A percentile compares a stretch with the other conserved stretches of the same genome.
Conservation (phyloP, 1,284 basidiomycete species). For the Trametes hirsuta region DNA sequence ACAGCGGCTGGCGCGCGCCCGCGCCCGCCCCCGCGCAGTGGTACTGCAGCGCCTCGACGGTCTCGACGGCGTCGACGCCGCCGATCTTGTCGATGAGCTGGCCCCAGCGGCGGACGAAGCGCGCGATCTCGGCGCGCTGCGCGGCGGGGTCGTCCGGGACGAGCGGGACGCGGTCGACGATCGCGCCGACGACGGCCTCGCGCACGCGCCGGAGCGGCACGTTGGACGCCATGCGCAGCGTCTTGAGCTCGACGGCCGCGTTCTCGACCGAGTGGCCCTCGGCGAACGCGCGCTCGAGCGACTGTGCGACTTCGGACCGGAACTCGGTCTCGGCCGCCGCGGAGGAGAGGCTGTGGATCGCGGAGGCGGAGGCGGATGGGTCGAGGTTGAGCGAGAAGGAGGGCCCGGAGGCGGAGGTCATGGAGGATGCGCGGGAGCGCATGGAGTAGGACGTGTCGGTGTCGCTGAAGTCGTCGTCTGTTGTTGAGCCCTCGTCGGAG, state of each 20-base stretch:
- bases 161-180: conserved; percentile 69
- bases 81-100: conserved; percentile 73
- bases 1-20: conserved; percentile 56
- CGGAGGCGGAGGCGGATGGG: conserved; percentile 33
- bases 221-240: conserved; percentile 92
- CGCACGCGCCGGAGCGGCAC: conserved; percentile 80
- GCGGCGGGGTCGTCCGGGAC: conserved; percentile 52
- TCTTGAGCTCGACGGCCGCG: conserved; percentile 91
- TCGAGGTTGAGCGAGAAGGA: conserved; percentile 45
- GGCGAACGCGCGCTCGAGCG: conserved; percentile 87
- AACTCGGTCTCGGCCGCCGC: conserved; percentile 72
- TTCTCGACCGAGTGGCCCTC: conserved; percentile 92
- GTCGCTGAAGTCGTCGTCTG: conserved; percentile 40
- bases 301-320: conserved; percentile 74
- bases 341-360: conserved; percentile 35
- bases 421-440: conserved; percentile 39
- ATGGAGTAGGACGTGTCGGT: conserved; percentile 38
- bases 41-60: conserved; percentile 68
- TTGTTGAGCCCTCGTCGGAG: conserved; percentile 60
- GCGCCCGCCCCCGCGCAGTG: conserved; percentile 67
- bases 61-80: conserved; percentile 76
- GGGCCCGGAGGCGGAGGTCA: conserved; percentile 44
- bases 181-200: conserved; percentile 74
- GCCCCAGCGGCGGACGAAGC: conserved; percentile 71
- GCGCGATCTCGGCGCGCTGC: conserved; percentile 65